A percentile compares a stretch with the other conserved stretches of the same genome.
phyloP scores from a whole-genome alignment of 208 protist genomes.

The Perkinsela sp. region DNA sequence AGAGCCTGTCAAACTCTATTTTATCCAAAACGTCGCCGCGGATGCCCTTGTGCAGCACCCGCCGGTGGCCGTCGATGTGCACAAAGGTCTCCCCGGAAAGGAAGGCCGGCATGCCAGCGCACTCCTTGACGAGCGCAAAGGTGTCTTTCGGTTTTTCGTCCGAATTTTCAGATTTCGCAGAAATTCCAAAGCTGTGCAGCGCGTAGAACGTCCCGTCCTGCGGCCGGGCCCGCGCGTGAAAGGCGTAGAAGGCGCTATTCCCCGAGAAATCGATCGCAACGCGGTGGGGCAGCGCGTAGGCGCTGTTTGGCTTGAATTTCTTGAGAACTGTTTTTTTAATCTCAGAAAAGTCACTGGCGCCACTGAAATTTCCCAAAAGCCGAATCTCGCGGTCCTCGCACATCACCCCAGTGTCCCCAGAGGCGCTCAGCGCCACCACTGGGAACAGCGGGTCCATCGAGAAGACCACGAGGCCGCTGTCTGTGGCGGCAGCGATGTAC shows the following conservation, averaged over 20 bases:
- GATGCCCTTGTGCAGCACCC: neutral
- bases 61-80: neutral
- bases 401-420: conserved; percentile 10
- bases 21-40: neutral
- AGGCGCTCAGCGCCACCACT: conserved; percentile 16
- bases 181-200: conserved; percentile 2
- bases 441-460: conserved; percentile 87
- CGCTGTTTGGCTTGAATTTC: conserved; percentile 3
- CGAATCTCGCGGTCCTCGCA: conserved; percentile 8
- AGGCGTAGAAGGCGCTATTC: conserved; percentile 10
- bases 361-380: too few species aligned
- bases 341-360: too few species aligned
- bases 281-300: conserved; percentile 16
- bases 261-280: conserved; percentile 1
- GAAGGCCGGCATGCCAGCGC: conserved; percentile 2
- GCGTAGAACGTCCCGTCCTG: conserved; percentile 9
- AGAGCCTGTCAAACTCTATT: neutral
- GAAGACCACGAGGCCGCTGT: conserved; percentile 86
- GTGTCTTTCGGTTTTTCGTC: conserved; percentile 22
- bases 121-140: conserved; percentile 33
- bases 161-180: conserved; percentile 5
- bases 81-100: neutral
- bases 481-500: conserved; percentile 86
- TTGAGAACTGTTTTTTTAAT: conserved; percentile 1
- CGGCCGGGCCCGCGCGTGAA: conserved; percentile 8